Conservation (phyloP, 495 filamentous ascomycete genomes). For the Xanthoparmelia taractica region DNA sequence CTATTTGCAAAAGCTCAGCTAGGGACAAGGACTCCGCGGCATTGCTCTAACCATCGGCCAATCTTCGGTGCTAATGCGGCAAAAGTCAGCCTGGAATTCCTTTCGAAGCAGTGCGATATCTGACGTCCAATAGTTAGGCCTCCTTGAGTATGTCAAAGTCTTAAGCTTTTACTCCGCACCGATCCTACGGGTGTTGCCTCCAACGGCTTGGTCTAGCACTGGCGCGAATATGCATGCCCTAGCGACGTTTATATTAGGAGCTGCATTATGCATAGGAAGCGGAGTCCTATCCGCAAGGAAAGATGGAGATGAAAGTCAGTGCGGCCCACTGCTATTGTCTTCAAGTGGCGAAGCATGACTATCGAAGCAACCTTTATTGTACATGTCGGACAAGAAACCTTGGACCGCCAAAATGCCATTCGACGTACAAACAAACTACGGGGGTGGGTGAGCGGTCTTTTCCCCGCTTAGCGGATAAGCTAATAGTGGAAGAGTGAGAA, state of each 20-base stretch:
- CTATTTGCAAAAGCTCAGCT: constrained; percentile 89
- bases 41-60: background rate
- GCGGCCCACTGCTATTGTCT: background rate
- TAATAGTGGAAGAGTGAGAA: no score
- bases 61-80: constrained; percentile 1
- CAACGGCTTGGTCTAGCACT: background rate
- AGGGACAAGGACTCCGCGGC: constrained; percentile 30
- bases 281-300: background rate
- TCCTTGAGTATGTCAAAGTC: background rate
- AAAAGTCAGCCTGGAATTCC: background rate
- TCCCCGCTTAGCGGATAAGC: background rate
- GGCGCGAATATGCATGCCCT: background rate
- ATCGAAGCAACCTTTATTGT: background rate
- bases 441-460: background rate
- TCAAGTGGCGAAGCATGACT: background rate
- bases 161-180: background rate
- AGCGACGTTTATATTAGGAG: background rate
- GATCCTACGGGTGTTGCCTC: background rate
- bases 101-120: background rate
- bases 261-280: background rate
- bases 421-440: background rate
- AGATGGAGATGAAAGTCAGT: background rate
- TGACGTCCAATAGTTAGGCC: background rate
- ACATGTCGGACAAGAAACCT: background rate
- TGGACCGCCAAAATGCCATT: background rate